Evolutionary conservation across 495 filamentous ascomycete species (phyloP).

Genomic region (Trichoderma orchidacearum): DNA sequence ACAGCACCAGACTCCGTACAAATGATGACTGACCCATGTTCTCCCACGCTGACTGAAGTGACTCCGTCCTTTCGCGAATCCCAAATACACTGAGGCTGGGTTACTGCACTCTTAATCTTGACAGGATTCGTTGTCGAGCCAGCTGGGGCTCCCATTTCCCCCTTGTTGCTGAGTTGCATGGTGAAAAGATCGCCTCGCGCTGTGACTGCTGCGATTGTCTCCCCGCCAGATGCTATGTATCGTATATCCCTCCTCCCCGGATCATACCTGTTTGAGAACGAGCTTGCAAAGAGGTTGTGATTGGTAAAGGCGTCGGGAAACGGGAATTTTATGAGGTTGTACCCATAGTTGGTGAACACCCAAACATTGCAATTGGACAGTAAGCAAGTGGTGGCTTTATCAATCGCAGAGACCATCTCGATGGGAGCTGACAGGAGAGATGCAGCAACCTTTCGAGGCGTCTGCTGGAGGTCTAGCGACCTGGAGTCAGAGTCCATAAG

Average conservation of each 20-base stretch:
- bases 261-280: slow-evolving; percentile 49
- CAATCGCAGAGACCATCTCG: slow-evolving; percentile 71
- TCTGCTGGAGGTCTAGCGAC: slow-evolving; percentile 68
- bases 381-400: slow-evolving; percentile 75
- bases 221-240: slow-evolving; percentile 70
- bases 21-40: slow-evolving; percentile 90
- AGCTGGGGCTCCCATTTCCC: slow-evolving; percentile 40
- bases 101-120: slow-evolving; percentile 68
- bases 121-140: slow-evolving; percentile 81
- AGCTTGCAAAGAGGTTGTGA: slow-evolving; percentile 49
- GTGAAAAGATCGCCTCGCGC: slow-evolving; percentile 77
- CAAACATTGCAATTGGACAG: slow-evolving; percentile 80
- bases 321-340: slow-evolving; percentile 72
- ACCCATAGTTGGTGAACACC: slow-evolving; percentile 88
- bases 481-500: slow-evolving; percentile 89
- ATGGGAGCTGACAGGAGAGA: slow-evolving; percentile 72
- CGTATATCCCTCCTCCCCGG: slow-evolving; percentile 45
- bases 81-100: slow-evolving; percentile 68
- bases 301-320: slow-evolving; percentile 51
- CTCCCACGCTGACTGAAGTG: slow-evolving; percentile 72
- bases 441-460: slow-evolving; percentile 74
- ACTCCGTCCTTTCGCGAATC: slow-evolving; percentile 74
- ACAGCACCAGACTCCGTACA: slow-evolving; percentile 85
- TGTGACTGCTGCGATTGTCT: slow-evolving; percentile 79
- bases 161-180: slow-evolving; percentile 51